phyloP scores from a whole-genome alignment of 164 flowering plant genomes.

The Macadamia tetraphylla region DNA sequence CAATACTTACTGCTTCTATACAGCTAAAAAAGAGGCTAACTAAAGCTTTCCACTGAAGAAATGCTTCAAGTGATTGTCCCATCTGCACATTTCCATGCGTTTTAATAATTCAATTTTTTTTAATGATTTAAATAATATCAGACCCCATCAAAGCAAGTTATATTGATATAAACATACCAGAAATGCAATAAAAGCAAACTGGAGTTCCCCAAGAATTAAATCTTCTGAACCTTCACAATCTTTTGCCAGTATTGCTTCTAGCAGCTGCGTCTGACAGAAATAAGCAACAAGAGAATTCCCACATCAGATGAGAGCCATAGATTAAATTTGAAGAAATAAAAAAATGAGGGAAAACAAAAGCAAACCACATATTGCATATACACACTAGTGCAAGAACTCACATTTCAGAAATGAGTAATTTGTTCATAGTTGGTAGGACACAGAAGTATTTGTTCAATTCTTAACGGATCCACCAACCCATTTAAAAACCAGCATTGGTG shows the following conservation, averaged over 20 bases:
- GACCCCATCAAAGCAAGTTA: constrained; percentile 4
- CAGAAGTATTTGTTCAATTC: no score
- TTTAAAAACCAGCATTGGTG: no score
- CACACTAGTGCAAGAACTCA: no score
- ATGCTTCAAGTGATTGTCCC: constrained; percentile 95
- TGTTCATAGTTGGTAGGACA: no score
- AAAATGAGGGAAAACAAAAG: no score
- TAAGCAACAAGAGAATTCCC: not conserved
- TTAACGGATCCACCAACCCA: no score
- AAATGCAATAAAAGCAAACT: constrained; percentile 85
- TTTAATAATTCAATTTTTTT: constrained; percentile 6
- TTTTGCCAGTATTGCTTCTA: constrained; percentile 57
- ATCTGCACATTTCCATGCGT: constrained; percentile 47
- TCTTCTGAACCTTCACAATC: constrained; percentile 74
- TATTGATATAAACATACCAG: constrained; percentile 42
- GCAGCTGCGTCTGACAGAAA: constrained; percentile 52
- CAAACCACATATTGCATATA: no score
- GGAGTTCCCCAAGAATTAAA: constrained; percentile 80
- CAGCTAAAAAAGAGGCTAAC: constrained; percentile 77
- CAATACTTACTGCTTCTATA: constrained; percentile 72
- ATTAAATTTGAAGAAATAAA: no score
- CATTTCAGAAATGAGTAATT: no score
- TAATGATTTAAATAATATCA: constrained; percentile 4
- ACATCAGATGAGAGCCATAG: constrained; percentile 1
- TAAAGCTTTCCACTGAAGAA: constrained; percentile 85